phyloP scores from a whole-genome alignment of 2,329 filamentous ascomycete species.

The Sclerotinia nivalis region DNA sequence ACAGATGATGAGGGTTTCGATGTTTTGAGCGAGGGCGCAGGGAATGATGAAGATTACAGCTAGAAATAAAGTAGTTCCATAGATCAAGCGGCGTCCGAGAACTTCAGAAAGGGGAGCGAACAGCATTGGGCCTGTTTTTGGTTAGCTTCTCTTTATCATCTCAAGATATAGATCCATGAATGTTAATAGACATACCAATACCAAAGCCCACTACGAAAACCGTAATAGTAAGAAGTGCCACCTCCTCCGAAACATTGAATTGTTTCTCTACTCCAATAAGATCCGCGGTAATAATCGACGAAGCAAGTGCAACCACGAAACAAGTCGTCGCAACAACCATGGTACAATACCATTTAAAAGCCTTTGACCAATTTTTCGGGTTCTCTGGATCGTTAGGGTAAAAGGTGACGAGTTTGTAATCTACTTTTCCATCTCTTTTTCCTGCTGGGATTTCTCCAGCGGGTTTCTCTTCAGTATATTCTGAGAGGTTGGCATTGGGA shows the following conservation, averaged over 20 bases:
- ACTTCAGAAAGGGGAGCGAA: slow-evolving; percentile 81
- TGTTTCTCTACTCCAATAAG: slow-evolving; percentile 61
- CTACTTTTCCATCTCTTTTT: not conserved
- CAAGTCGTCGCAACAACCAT: slow-evolving; percentile 79
- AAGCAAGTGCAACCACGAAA: slow-evolving; percentile 65
- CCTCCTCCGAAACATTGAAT: slow-evolving; percentile 71
- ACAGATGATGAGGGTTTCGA: slow-evolving; percentile 73
- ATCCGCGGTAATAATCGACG: slow-evolving; percentile 77
- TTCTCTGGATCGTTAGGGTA: slow-evolving; percentile 71
- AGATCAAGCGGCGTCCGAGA: slow-evolving; percentile 70
- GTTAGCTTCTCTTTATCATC: not conserved
- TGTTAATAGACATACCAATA: slow-evolving; percentile 54
- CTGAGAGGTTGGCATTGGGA: slow-evolving; percentile 60
- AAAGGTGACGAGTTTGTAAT: slow-evolving; percentile 69
- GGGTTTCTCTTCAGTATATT: slow-evolving; percentile 65
- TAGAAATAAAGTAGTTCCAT: slow-evolving; percentile 48
- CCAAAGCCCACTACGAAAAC: slow-evolving; percentile 83
- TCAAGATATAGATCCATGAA: too few species aligned
- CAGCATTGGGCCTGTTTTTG: slow-evolving; percentile 62
- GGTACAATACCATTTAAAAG: slow-evolving; percentile 79
- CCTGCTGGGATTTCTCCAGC: slow-evolving; percentile 55
- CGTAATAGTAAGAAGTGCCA: slow-evolving; percentile 69
- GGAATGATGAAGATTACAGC: slow-evolving; percentile 81
- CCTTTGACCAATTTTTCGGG: slow-evolving; percentile 82
- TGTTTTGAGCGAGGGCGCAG: slow-evolving; percentile 74